Evolutionary conservation across 257 asterid genomes (phyloP).

Genomic region (Solanum neorickii): DNA sequence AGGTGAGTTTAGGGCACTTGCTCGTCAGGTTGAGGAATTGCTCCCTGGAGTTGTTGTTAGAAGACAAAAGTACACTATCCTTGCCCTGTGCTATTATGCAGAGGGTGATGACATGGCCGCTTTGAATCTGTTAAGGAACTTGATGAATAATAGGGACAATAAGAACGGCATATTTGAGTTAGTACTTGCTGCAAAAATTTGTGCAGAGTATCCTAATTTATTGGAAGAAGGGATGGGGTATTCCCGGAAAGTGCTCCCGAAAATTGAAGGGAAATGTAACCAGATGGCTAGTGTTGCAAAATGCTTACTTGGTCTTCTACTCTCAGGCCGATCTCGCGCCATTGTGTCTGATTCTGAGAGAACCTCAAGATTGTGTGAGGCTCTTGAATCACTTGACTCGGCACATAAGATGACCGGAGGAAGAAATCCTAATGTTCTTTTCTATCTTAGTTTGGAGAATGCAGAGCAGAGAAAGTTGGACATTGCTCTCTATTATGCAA

Average conservation of each 20-base stretch:
- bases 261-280: constrained; percentile 24
- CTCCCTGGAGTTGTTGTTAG: constrained; percentile 38
- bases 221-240: constrained; percentile 53
- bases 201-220: constrained; percentile 28
- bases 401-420: constrained; percentile 37
- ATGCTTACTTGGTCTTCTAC: constrained; percentile 47
- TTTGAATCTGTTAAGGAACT: constrained; percentile 54
- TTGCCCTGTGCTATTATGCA: constrained; percentile 63
- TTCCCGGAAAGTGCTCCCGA: constrained; percentile 21
- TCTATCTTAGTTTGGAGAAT: constrained; percentile 61
- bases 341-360: constrained; percentile 47
- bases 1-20: constrained; percentile 41
- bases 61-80: constrained; percentile 39
- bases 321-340: constrained; percentile 47
- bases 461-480: constrained; percentile 86
- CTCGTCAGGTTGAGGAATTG: constrained; percentile 68
- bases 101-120: constrained; percentile 50
- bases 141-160: constrained; percentile 48
- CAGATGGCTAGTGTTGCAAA: constrained; percentile 34
- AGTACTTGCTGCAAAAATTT: constrained; percentile 70
- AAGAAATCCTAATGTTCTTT: constrained; percentile 34
- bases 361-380: constrained; percentile 39
- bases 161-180: constrained; percentile 28
- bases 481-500: constrained; percentile 64
- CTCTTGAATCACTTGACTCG: constrained; percentile 57